Conservation (phyloP, 345 rosid species). For the Eutrema heterophyllum region DNA sequence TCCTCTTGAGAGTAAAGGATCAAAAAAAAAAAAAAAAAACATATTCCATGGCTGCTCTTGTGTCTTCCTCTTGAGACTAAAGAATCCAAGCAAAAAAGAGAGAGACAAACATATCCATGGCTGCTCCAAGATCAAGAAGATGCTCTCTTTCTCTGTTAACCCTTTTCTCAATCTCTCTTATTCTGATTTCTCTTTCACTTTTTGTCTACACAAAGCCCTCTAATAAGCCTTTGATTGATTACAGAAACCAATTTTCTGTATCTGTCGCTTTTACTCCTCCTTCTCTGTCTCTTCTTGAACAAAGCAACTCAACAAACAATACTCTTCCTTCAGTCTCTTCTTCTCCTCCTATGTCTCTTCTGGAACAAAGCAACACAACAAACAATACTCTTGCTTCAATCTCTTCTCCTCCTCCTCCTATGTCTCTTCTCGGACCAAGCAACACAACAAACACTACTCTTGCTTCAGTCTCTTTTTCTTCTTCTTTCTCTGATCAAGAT, state of each 20-base stretch:
- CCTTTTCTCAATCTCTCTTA: slow-evolving; percentile 8
- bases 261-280: slow-evolving; percentile 16
- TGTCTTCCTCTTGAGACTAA: not conserved
- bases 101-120: slow-evolving; percentile 10
- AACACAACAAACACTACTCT: not conserved
- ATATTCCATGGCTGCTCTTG: slow-evolving; percentile 18
- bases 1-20: not conserved
- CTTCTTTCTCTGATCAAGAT: not conserved
- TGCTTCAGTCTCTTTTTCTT: not conserved
- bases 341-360: not conserved
- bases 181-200: slow-evolving; percentile 15
- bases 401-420: not conserved
- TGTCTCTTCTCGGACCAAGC: not conserved
- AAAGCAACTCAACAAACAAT: slow-evolving; percentile 11
- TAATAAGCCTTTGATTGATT: slow-evolving; percentile 13
- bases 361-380: not conserved
- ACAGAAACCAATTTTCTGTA: slow-evolving; percentile 18
- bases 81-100: not conserved
- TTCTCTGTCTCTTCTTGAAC: not conserved
- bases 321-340: not conserved
- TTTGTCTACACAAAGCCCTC: slow-evolving; percentile 11
- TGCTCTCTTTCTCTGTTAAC: slow-evolving; percentile 24
- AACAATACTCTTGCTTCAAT: not conserved
- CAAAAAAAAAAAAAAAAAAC: not conserved
- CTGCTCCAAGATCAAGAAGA: slow-evolving; percentile 28